Percentiles rank a stretch among this genome's conserved stretches.
Conservation (phyloP, 441 rosid species). For the Populus trichocarpa region DNA sequence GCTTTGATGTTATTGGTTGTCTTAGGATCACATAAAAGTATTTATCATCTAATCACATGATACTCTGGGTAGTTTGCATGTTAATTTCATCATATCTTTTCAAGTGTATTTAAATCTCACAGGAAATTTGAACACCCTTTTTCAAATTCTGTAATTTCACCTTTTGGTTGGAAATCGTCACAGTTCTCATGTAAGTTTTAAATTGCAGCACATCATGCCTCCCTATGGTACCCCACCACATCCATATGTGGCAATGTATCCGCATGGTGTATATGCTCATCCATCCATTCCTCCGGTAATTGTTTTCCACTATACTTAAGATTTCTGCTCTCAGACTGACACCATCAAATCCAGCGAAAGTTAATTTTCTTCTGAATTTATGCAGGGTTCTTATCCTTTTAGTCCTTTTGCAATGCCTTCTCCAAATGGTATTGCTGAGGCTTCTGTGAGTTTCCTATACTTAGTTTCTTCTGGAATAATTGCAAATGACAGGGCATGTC, state of each 20-base stretch:
- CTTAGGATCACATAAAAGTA: background rate
- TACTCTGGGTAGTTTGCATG: background rate
- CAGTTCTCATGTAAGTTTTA: conserved; percentile 10
- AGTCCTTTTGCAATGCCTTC: conserved; percentile 93
- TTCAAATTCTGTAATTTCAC: background rate
- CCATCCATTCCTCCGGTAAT: conserved; percentile 90
- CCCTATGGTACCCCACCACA: conserved; percentile 92
- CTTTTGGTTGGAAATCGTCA: background rate
- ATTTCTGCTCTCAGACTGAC: conserved; percentile 8
- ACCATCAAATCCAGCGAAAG: background rate
- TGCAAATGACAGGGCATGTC: background rate
- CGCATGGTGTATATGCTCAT: conserved; percentile 92
- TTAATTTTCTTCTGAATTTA: conserved; percentile 20
- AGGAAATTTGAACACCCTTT: background rate
- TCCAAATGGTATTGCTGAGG: conserved; percentile 86
- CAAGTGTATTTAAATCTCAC: background rate
- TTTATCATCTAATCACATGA: background rate
- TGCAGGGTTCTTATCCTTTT: conserved; percentile 91
- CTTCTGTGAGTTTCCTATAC: conserved; percentile 50
- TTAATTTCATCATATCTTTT: background rate
- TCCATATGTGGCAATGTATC: conserved; percentile 95
- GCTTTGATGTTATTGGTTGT: background rate
- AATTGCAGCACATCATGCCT: conserved; percentile 87
- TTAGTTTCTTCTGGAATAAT: conserved; percentile 13
- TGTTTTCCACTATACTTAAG: conserved; percentile 16